Conservation (phyloP, 352 stramenopile species). For the Phytophthora brassicae region DNA sequence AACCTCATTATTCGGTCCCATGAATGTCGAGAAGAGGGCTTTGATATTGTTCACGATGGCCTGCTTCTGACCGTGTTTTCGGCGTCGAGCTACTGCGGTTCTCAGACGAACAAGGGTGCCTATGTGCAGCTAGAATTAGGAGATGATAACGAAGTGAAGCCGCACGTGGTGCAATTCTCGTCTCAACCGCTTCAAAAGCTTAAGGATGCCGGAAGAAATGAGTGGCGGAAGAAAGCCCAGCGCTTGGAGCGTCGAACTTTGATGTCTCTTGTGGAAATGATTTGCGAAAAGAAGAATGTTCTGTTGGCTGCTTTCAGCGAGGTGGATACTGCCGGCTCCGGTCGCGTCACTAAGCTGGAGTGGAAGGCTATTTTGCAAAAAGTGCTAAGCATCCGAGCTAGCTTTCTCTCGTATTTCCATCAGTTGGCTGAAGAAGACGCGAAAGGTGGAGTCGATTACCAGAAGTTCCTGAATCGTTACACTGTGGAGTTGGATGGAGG, state of each 20-base stretch:
- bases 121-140: slow-evolving; percentile 70
- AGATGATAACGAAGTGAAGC: slow-evolving; percentile 81
- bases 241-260: slow-evolving; percentile 71
- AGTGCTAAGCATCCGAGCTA: slow-evolving; percentile 62
- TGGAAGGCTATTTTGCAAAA: slow-evolving; percentile 65
- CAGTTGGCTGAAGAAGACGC: slow-evolving; percentile 52
- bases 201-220: slow-evolving; percentile 59
- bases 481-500: slow-evolving; percentile 59
- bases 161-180: slow-evolving; percentile 92
- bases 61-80: slow-evolving; percentile 91
- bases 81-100: slow-evolving; percentile 91
- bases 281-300: slow-evolving; percentile 77
- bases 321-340: slow-evolving; percentile 36
- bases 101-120: slow-evolving; percentile 89
- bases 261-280: slow-evolving; percentile 78
- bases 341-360: slow-evolving; percentile 60
- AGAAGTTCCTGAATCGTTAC: slow-evolving; percentile 77
- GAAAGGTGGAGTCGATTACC: slow-evolving; percentile 65
- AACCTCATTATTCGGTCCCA: slow-evolving; percentile 93
- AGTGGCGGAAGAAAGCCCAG: slow-evolving; percentile 79
- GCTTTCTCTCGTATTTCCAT: slow-evolving; percentile 73
- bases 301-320: slow-evolving; percentile 54
- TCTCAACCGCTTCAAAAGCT: slow-evolving; percentile 84
- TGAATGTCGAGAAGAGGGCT: slow-evolving; percentile 92
- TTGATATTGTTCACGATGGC: slow-evolving; percentile 86